Base-by-base conservation (phyloP, 1,139 yeast species). In the Lodderomyces jiufengensis region DNA sequence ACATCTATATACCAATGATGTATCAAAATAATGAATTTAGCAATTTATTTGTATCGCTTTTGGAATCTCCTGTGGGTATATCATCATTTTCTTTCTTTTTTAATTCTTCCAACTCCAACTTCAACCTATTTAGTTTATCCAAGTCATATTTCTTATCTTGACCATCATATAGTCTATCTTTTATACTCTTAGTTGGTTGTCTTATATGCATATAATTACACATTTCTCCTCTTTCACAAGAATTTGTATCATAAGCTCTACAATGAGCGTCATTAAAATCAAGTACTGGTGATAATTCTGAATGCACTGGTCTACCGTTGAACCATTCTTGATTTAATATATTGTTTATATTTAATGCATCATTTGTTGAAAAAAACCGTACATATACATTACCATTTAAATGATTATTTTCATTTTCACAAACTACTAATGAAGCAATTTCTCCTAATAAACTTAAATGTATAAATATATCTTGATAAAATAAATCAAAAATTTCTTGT, bases 141-240 rank as follows among this genome's bases (percentile, higher is more conserved):
- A 45, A 24, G 12, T 51, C 34, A 9, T 48, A 48, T 28, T 54
- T 48, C 51, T 64, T 70, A 26, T 59, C 63, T 46, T 68, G 79
- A 4, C 67, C 57, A 36, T 47, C 49, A 42, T 50, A 54, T 38
- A 84, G 54, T 13, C 60, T 61, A 14, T 54, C 54, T 32, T 65
- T 58, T 24, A 82, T 51, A 13, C 54, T 62, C 10, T 55, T 52
- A 1, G 74, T 58, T 0, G 95, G 90, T 27, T 72, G 62, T 46
- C 81, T 69, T 2, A 83, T 71, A 57, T 90, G 97, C 75, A 88
- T 84, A 57, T 85, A 87, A 58, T 90, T 90, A 58, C 97, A 90
- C 50, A 74, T 73, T 23, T 83, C 87, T 1, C 88, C 92, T 53
- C 97, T 71, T 20, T 70, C 73, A 56, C 97, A 90, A 22, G 63